Percentiles rank a stretch among this genome's conserved stretches.
These are phyloP conservation scores for Termitomyces sp. DNA, from an alignment of 768 basidiomycete genomes.

Conservation along the genomic window DNA sequence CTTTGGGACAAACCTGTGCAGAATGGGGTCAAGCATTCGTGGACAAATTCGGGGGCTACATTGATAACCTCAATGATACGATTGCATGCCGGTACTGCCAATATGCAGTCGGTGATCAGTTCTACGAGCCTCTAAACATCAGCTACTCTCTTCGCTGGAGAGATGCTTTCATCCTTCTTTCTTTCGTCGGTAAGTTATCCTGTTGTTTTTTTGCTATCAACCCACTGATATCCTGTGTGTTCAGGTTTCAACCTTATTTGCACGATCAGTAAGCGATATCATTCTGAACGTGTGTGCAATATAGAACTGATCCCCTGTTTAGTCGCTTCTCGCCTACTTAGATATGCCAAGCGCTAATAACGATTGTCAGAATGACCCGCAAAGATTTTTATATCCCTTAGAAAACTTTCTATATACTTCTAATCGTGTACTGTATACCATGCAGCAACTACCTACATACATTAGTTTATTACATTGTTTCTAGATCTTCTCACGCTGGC, in stretches of 20 bases:
- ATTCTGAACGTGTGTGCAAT: background rate
- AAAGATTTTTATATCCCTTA: background rate
- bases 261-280: constrained; percentile 39
- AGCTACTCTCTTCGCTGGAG: constrained; percentile 59
- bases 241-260: constrained; percentile 66
- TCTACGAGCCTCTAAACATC: constrained; percentile 68
- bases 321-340: constrained; percentile 69
- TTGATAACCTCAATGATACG: constrained; percentile 63
- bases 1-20: constrained; percentile 67
- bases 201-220: background rate
- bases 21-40: constrained; percentile 73
- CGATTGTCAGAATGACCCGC: background rate
- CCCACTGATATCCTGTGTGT: background rate
- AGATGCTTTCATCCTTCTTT: constrained; percentile 63
- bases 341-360: constrained; percentile 62
- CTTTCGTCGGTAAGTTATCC: constrained; percentile 47
- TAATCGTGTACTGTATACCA: background rate
- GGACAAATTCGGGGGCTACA: constrained; percentile 61
- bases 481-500: background rate
- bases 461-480: background rate
- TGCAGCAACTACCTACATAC: background rate
- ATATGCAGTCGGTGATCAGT: constrained; percentile 65
- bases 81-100: constrained; percentile 70
- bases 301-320: constrained; percentile 13
- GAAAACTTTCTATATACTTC: background rate